phyloP scores from a whole-genome alignment of 257 asterid species.

The Ehretia macrophylla region DNA sequence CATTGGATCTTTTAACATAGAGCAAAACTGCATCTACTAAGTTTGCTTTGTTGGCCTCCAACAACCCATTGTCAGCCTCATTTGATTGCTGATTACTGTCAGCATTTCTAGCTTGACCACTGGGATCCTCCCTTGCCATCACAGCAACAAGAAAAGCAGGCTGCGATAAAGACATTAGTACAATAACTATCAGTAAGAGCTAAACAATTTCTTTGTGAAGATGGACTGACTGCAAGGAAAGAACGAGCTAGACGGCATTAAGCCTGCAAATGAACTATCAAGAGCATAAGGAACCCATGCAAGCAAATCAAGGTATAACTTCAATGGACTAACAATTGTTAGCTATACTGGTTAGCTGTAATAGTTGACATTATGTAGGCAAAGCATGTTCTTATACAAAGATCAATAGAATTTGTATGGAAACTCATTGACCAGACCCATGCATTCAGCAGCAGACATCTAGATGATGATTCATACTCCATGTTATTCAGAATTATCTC shows the following conservation, averaged over 20 bases:
- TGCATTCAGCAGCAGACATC: no score
- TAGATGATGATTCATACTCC: no score
- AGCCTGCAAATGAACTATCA: not conserved
- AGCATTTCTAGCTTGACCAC: conserved; percentile 27
- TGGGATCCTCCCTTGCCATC: conserved; percentile 34
- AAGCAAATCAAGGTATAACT: no score
- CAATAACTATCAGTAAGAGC: conserved; percentile 7
- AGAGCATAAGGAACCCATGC: no score
- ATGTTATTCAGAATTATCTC: no score
- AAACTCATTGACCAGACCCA: no score
- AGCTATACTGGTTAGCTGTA: no score
- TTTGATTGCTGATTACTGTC: conserved; percentile 28
- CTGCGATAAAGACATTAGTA: conserved; percentile 31
- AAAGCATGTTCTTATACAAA: no score
- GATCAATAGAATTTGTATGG: no score
- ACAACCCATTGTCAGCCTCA: conserved; percentile 29
- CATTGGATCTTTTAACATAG: conserved; percentile 52
- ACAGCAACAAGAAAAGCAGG: conserved; percentile 77
- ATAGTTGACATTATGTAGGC: no score
- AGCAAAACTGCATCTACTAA: conserved; percentile 42
- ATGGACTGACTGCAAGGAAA: conserved; percentile 1
- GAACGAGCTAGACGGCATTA: not conserved
- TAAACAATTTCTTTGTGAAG: not conserved
- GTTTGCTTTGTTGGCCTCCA: conserved; percentile 38
- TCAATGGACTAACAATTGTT: no score